A percentile compares a stretch with the other conserved stretches of the same genome.
These are phyloP conservation scores for Monotropa hypopitys DNA, from an alignment of 179 eudicot genomes.

Conservation along the genomic window DNA sequence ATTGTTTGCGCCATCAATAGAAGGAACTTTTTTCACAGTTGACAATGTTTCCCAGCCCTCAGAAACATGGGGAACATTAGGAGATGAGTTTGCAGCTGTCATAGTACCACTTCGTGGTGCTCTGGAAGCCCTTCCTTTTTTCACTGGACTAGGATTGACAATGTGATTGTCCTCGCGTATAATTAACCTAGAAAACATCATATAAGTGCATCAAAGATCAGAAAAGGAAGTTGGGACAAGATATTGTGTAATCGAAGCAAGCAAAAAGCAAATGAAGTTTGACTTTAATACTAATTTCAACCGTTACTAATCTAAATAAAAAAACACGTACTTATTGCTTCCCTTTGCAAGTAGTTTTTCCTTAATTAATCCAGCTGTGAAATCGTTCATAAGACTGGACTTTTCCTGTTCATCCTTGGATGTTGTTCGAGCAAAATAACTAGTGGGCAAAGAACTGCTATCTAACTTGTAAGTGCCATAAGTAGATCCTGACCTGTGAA, in stretches of 20 bases:
- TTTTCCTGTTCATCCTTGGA: conserved; percentile 60
- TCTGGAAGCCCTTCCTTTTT: conserved; percentile 74
- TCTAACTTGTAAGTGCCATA: conserved; percentile 45
- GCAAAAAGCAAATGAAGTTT: conserved; percentile 4
- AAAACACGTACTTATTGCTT: conserved; percentile 44
- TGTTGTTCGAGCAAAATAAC: conserved; percentile 35
- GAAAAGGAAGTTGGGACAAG: background rate
- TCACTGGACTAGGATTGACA: conserved; percentile 31
- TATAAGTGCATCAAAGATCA: background rate
- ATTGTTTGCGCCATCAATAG: conserved; percentile 46
- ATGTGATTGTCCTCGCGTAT: conserved; percentile 47
- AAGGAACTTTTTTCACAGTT: conserved; percentile 35
- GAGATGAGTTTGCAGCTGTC: conserved; percentile 37
- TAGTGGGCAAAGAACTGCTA: conserved; percentile 32
- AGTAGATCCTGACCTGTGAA: conserved; percentile 46
- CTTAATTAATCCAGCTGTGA: conserved; percentile 43
- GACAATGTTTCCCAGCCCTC: conserved; percentile 65
- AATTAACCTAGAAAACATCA: conserved; percentile 32
- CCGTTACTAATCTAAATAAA: background rate
- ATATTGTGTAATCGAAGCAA: background rate
- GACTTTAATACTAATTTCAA: conserved; percentile 4
- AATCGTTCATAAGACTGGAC: conserved; percentile 40
- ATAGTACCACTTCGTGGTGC: conserved; percentile 47
- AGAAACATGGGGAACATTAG: conserved; percentile 43
- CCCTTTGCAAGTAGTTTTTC: conserved; percentile 50